These are phyloP conservation scores for Talaromyces rugulosus DNA, from an alignment of 2,329 filamentous ascomycete genomes.

Conservation along the genomic window DNA sequence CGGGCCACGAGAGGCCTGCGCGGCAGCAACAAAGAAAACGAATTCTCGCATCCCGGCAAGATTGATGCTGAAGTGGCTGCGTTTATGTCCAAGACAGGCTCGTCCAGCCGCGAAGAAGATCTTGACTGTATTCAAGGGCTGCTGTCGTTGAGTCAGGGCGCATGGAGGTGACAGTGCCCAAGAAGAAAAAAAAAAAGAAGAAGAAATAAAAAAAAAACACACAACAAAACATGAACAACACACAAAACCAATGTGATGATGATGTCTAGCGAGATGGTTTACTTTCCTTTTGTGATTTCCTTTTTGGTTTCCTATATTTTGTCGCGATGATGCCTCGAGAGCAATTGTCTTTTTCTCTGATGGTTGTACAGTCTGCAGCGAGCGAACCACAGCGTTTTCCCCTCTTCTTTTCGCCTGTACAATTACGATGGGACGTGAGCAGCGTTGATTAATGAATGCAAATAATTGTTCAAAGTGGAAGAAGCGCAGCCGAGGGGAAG, in stretches of 20 bases:
- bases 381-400: background rate
- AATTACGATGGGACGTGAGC: background rate
- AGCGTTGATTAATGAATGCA: background rate
- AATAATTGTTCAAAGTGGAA: background rate
- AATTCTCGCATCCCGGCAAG: conserved; percentile 34
- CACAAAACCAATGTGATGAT: background rate
- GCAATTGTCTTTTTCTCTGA: background rate
- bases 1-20: conserved; percentile 21
- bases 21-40: conserved; percentile 24
- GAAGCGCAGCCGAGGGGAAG: background rate
- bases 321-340: background rate
- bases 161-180: conserved; percentile 62
- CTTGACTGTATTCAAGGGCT: conserved; percentile 87
- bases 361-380: background rate
- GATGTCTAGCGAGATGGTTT: background rate
- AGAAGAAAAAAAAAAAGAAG: background rate
- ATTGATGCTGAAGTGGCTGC: conserved; percentile 63
- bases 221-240: background rate
- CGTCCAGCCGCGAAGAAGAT: conserved; percentile 69
- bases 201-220: background rate
- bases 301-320: conserved; percentile 9
- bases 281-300: conserved; percentile 6
- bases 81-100: conserved; percentile 62
- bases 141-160: conserved; percentile 84
- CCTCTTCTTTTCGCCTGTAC: background rate